Percentiles rank a stretch among this genome's conserved stretches.
phyloP scores from a whole-genome alignment of 768 basidiomycete genomes.

The Sarcomyxa edulis region DNA sequence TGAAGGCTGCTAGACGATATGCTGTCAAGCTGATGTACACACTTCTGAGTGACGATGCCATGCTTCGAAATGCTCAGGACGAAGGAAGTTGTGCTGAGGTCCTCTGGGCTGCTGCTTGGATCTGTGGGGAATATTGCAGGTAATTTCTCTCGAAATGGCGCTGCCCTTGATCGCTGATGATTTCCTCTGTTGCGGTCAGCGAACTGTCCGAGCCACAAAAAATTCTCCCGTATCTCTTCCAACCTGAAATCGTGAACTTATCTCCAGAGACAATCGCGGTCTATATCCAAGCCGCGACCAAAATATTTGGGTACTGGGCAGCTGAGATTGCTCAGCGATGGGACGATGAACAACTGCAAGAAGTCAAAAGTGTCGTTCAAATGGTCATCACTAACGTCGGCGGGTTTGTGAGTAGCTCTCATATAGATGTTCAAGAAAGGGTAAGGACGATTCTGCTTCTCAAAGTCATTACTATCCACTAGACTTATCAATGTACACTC shows the following conservation, averaged over 20 bases:
- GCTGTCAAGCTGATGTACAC: constrained; percentile 83
- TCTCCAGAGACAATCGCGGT: constrained; percentile 65
- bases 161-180: constrained; percentile 3
- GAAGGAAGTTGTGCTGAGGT: constrained; percentile 78
- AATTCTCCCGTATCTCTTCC: constrained; percentile 63
- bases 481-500: constrained; percentile 4
- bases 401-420: constrained; percentile 51
- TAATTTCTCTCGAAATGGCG: constrained; percentile 29
- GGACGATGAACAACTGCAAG: constrained; percentile 65
- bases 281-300: constrained; percentile 78
- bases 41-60: constrained; percentile 71
- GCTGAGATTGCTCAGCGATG: constrained; percentile 72
- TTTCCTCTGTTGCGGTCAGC: constrained; percentile 31
- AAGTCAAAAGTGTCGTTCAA: constrained; percentile 61
- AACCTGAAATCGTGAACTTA: constrained; percentile 50
- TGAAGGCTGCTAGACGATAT: constrained; percentile 67
- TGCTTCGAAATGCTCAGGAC: constrained; percentile 62
- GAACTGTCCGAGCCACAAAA: constrained; percentile 77
- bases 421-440: constrained; percentile 92
- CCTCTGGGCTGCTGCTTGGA: constrained; percentile 93
- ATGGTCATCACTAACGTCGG: constrained; percentile 53
- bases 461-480: not conserved
- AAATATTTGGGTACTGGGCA: constrained; percentile 85
- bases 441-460: constrained; percentile 44
- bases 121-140: constrained; percentile 93